phyloP scores from a whole-genome alignment of 495 filamentous ascomycete species.

The Achaetomiella virescens region DNA sequence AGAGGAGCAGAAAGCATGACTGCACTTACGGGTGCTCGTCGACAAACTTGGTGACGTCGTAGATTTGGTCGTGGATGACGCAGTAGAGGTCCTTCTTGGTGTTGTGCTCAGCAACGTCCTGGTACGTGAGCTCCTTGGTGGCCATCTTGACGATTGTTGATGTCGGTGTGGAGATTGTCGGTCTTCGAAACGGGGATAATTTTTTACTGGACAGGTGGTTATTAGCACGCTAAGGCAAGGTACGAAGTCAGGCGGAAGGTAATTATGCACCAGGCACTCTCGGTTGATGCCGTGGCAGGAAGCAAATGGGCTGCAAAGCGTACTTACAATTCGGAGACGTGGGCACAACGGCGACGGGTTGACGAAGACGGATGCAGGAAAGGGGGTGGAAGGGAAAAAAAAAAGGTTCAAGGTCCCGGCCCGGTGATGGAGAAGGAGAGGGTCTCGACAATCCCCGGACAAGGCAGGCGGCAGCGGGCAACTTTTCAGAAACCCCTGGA shows the following conservation, averaged over 20 bases:
- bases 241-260: no score
- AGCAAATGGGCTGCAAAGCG: background rate
- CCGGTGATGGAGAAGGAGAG: conserved; percentile 11
- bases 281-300: background rate
- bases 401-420: conserved; percentile 10
- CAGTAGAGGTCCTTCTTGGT: conserved; percentile 94
- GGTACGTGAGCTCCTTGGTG: conserved; percentile 70
- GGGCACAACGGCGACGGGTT: conserved; percentile 8
- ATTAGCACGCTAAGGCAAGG: conserved; percentile 9
- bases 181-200: conserved; percentile 6
- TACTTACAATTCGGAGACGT: conserved; percentile 12
- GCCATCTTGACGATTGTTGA: conserved; percentile 51
- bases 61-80: conserved; percentile 94
- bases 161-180: conserved; percentile 10
- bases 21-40: conserved; percentile 97
- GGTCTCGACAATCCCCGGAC: conserved; percentile 2
- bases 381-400: conserved; percentile 8
- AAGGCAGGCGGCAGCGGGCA: conserved; percentile 6
- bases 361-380: conserved; percentile 10
- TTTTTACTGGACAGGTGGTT: conserved; percentile 21
- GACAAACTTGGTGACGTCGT: conserved; percentile 79
- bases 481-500: conserved; percentile 10
- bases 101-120: conserved; percentile 80
- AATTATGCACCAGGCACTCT: background rate
- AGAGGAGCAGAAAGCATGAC: background rate